Conservation (phyloP, 768 basidiomycete genomes). For the Xerocomellus amylosporus region DNA sequence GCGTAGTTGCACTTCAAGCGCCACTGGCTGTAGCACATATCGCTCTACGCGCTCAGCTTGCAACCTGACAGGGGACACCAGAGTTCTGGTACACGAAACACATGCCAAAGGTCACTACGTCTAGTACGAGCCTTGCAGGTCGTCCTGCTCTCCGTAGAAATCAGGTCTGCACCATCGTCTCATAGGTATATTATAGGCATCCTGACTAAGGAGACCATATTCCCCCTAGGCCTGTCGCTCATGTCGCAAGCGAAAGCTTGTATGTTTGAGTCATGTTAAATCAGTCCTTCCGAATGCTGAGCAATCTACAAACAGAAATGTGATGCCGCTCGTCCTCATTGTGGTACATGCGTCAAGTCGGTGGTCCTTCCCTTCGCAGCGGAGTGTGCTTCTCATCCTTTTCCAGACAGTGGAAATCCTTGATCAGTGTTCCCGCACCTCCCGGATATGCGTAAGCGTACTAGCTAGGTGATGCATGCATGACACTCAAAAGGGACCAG, state of each 20-base stretch:
- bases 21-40: not conserved
- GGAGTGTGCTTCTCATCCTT: constrained; percentile 9
- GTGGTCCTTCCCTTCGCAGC: constrained; percentile 36
- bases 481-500: constrained; percentile 36
- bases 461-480: not conserved
- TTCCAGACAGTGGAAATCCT: constrained; percentile 72
- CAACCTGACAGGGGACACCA: constrained; percentile 3
- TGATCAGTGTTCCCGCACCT: constrained; percentile 81
- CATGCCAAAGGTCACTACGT: constrained; percentile 65
- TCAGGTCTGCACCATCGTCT: constrained; percentile 46
- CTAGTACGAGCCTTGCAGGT: constrained; percentile 33
- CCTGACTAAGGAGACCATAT: constrained; percentile 4
- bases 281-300: constrained; percentile 1
- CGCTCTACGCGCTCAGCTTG: not conserved
- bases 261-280: constrained; percentile 36
- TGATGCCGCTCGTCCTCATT: constrained; percentile 83
- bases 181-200: constrained; percentile 2
- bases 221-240: constrained; percentile 65
- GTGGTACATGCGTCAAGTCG: constrained; percentile 80
- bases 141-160: constrained; percentile 75
- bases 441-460: constrained; percentile 73
- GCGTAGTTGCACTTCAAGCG: not conserved
- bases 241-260: constrained; percentile 82
- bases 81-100: constrained; percentile 4
- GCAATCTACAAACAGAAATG: constrained; percentile 60